Evolutionary conservation across 2,329 filamentous ascomycete genomes (phyloP).

Genomic region (Fusarium haematococcum): DNA sequence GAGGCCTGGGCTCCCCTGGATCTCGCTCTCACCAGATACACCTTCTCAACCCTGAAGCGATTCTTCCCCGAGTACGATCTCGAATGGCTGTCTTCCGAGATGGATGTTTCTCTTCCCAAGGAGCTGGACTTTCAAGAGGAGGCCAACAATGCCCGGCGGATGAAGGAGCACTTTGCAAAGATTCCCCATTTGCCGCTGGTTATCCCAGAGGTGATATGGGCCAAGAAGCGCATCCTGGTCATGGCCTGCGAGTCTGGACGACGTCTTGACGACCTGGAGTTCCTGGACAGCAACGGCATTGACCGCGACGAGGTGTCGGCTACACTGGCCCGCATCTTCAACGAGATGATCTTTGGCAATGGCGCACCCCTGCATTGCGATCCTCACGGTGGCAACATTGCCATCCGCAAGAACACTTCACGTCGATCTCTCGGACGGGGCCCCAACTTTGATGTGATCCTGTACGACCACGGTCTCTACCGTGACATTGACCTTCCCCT

Average conservation of each 20-base stretch:
- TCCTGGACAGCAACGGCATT: constrained; percentile 86
- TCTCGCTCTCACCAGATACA: constrained; percentile 85
- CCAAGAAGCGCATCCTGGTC: constrained; percentile 87
- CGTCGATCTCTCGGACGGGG: constrained; percentile 62
- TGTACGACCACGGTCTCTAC: constrained; percentile 98
- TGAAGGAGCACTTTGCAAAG: constrained; percentile 82
- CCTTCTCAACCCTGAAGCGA: constrained; percentile 87
- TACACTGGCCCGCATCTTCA: constrained; percentile 91
- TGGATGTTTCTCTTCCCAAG: constrained; percentile 89
- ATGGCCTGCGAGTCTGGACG: constrained; percentile 94
- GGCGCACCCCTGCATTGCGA: constrained; percentile 94
- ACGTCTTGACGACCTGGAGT: constrained; percentile 89
- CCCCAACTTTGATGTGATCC: constrained; percentile 91
- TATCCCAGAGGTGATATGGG: constrained; percentile 91
- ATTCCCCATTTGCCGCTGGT: constrained; percentile 83
- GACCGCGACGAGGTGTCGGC: constrained; percentile 96
- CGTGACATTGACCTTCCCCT: constrained; percentile 86
- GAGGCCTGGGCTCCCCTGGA: constrained; percentile 93
- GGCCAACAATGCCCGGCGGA: constrained; percentile 83
- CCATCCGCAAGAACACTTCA: constrained; percentile 80
- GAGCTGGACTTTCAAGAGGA: constrained; percentile 92
- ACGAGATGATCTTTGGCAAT: constrained; percentile 98
- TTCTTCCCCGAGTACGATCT: constrained; percentile 99
- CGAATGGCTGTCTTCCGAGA: constrained; percentile 93
- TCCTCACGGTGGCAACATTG: constrained; percentile 95